Percentiles rank a stretch among this genome's conserved stretches.
Conservation (phyloP, 495 filamentous ascomycete genomes). For the Penicillium odoratum region DNA sequence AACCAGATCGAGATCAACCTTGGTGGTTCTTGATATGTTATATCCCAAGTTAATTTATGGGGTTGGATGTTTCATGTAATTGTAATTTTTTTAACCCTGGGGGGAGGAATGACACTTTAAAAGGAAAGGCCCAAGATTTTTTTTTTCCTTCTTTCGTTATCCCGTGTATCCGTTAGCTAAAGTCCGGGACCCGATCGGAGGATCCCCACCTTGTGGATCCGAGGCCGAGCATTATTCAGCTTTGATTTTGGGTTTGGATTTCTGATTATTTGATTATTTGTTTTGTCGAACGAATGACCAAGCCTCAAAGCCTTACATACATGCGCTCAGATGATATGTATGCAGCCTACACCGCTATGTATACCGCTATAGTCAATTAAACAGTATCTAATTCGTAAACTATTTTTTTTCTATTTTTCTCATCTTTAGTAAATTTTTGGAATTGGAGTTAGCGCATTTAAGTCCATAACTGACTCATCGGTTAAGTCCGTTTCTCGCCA, state of each 20-base stretch:
- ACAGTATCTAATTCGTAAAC: not conserved
- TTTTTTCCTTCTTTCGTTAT: slow-evolving; percentile 6
- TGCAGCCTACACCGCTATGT: not conserved
- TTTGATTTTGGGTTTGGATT: not conserved
- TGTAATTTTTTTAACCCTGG: not conserved
- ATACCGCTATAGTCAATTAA: not conserved
- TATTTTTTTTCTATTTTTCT: not conserved
- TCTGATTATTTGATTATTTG: not conserved
- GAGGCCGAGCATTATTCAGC: slow-evolving; percentile 5
- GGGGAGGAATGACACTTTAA: slow-evolving; percentile 1
- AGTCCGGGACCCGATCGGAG: slow-evolving; percentile 9
- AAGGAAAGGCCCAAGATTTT: slow-evolving; percentile 3
- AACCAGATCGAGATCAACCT: not conserved
- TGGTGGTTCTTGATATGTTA: not conserved
- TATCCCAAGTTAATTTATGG: not conserved
- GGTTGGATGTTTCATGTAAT: not conserved
- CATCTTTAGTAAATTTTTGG: not conserved
- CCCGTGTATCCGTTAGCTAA: slow-evolving; percentile 11
- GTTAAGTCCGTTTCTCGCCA: not conserved
- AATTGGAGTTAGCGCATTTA: not conserved
- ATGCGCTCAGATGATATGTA: not conserved
- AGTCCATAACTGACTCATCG: not conserved
- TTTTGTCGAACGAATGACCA: not conserved
- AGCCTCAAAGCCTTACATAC: not conserved
- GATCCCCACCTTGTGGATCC: slow-evolving; percentile 2